phyloP scores from a whole-genome alignment of 345 rosid species.

The Noccaea bulbosa region DNA sequence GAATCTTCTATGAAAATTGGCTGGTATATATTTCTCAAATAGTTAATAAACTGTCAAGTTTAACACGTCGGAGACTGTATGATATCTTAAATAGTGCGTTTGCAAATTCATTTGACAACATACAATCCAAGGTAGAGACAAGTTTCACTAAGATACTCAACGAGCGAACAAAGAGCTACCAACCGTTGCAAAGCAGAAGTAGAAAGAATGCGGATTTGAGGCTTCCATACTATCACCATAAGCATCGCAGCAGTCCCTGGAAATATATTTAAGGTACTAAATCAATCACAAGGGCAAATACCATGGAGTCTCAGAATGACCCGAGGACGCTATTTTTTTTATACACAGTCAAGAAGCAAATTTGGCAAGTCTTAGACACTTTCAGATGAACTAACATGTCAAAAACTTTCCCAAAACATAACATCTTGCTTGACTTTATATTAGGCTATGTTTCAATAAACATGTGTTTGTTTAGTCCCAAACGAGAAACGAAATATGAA shows the following conservation, averaged over 20 bases:
- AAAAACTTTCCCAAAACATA: not conserved
- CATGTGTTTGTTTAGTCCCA: not conserved
- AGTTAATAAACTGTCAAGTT: no score
- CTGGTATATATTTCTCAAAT: not conserved
- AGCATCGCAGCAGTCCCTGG: conserved; percentile 92
- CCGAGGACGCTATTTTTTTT: not conserved
- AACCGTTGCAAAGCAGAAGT: conserved; percentile 72
- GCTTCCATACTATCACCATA: conserved; percentile 81
- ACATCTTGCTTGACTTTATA: not conserved
- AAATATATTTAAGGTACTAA: not conserved
- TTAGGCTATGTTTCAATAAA: not conserved
- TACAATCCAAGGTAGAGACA: no score
- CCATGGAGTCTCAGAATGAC: not conserved
- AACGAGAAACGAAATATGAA: not conserved
- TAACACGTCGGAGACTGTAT: not conserved
- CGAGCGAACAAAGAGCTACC: not conserved
- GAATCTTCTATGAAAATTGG: not conserved
- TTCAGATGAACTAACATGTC: conserved; percentile 5
- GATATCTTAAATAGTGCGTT: not conserved
- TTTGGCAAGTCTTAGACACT: not conserved
- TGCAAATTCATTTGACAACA: not conserved
- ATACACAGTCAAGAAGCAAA: not conserved
- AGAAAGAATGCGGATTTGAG: conserved; percentile 67
- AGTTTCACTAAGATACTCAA: not conserved
- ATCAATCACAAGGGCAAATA: not conserved